Base-by-base conservation (phyloP, 257 asterid genomes). In the Penstemon eatonii region DNA sequence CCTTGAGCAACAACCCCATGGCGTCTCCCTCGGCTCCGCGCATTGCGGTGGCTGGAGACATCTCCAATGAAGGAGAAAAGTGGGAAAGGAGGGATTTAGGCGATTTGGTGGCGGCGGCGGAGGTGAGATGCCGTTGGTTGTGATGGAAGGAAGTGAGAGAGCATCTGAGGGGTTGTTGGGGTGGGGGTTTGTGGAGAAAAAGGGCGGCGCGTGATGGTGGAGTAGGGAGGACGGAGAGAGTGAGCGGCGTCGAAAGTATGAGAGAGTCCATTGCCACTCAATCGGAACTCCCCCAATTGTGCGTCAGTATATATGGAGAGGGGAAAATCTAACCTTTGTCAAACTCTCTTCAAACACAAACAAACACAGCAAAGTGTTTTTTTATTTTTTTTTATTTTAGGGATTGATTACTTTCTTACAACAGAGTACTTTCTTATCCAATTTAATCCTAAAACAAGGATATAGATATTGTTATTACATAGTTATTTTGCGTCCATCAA, bases 1-100 rank as follows among this genome's bases (percentile, higher is more conserved):
- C 99, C 80, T 70, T 90, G 15, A 93, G 86, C 79, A 93, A 61
- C 60, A 93, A 73, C 7, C 97, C 96, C 91, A 90, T 84, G 62
- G 83, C 92, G 67, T 93, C 99, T 11, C 78, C 58, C 77, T 90
- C 99, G 0, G 85, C 92, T 6, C 89, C 96, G 19, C 91, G 86
- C 83, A 77, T 78, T 9, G 97, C 82, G 36, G 88, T 72, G 43
- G 79, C 79, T 10, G 94, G 96, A 38, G 82, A 33, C 82, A 85
- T 94, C 8, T 86, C 67, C 8, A 85, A 62, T 5, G 90, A 74
- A 8, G 80, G 54, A 52, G 81, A 70, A 46, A 83, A 68, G 70
- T 76, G 69, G 58, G 56, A 74, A 41, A 81, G 84, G 53, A 75
- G 80, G 40, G 80, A 84, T 5, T 72, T 72, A 44, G 79, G 72